Base-by-base conservation (phyloP, 2,329 filamentous ascomycete genomes). In the Nemania bipapillata region DNA sequence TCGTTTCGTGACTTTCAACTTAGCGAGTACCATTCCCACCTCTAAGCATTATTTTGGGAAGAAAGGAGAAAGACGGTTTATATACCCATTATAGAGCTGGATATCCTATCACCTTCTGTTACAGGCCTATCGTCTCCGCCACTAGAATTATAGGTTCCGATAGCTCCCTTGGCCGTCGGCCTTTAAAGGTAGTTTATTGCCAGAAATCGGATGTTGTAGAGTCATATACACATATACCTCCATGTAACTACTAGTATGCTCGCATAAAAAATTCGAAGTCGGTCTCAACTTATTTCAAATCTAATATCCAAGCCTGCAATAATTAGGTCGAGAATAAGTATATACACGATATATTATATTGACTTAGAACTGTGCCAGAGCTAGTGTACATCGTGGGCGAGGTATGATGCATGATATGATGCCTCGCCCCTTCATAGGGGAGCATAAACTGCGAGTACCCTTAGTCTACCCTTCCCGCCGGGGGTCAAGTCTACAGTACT, bases 71-170 rank as follows among this genome's bases (percentile, higher is more conserved):
- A 42, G 55, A 40, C 64, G 50, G 45, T 47, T 28, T 59, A 68
- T 68, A 68, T 70, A 70, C 68, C 68, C 65, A 63, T 59, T 52
- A 70, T 68, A 68, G 61, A 68, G 56, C 20, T 67, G 49, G 30
- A 47, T n/a, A 47, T 2, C 20, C 5, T 49, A 26, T 49, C 45
- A 11, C 24, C 8, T 26, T 49, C 15, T 49, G 20, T 22, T 26
- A 11, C 45, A 26, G 20, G 7, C 47, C 24, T 45, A n/a, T 15
- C 15, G 7, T 2, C 20, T n/a, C 15, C 4, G 15, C 15, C 3
- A 17, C 40, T n/a, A n/a, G 40, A 45, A n/a, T n/a, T 45, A 3
- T 45, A n/a, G 12, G 12, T 3, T 45, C 20, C 15, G 11, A 45
- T n/a, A 3, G 17, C 15, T 45, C 11, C 20, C 40, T 4, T n/a